These are phyloP conservation scores for Alternaria triticimaculans DNA, from an alignment of 2,329 filamentous ascomycete genomes.

Conservation along the genomic window DNA sequence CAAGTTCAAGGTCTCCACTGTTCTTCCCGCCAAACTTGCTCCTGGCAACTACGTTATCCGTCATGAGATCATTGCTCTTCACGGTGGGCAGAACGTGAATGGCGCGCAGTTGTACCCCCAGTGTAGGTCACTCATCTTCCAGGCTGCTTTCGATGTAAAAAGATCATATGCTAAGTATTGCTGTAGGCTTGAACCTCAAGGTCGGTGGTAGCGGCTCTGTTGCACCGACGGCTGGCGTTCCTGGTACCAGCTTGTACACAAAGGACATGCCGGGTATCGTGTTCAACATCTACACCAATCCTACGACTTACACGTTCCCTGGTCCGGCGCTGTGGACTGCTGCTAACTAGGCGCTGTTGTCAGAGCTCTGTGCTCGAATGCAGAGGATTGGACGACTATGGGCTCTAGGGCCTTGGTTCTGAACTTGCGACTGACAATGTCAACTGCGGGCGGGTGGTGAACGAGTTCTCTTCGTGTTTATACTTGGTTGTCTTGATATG, in stretches of 20 bases:
- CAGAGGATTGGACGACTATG: background rate
- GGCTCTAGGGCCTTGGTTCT: background rate
- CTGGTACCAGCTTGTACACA: constrained; percentile 53
- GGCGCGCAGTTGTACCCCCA: constrained; percentile 61
- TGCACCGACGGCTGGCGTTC: constrained; percentile 45
- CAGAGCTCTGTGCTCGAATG: background rate
- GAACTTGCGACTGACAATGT: background rate
- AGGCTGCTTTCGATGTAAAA: background rate
- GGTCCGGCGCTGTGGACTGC: constrained; percentile 47
- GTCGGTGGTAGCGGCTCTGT: constrained; percentile 54
- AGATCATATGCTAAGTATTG: background rate
- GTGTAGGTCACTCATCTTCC: constrained; percentile 39
- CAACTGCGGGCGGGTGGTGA: background rate
- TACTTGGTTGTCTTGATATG: background rate
- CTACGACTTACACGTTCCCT: constrained; percentile 45
- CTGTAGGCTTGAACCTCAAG: constrained; percentile 38
- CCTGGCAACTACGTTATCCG: constrained; percentile 62
- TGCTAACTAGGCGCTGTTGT: constrained; percentile 30
- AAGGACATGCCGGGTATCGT: constrained; percentile 53
- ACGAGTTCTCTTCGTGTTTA: background rate
- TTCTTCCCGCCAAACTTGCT: constrained; percentile 53
- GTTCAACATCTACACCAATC: constrained; percentile 48
- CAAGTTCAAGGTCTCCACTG: constrained; percentile 55
- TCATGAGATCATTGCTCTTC: constrained; percentile 61
- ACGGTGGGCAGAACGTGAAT: constrained; percentile 51